Conservation (phyloP, 768 basidiomycete genomes). For the Tephrocybe sp. region DNA sequence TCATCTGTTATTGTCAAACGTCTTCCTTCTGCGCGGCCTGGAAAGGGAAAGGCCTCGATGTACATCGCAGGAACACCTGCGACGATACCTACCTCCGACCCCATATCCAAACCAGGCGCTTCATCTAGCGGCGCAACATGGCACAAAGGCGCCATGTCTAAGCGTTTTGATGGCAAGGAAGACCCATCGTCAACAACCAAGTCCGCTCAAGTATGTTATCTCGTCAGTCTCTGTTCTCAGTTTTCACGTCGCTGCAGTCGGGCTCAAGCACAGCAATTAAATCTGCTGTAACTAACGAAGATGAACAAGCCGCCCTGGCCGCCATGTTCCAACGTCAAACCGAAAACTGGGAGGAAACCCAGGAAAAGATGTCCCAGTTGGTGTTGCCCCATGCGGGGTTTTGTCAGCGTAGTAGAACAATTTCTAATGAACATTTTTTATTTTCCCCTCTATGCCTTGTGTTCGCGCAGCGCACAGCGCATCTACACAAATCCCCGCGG, state of each 20-base stretch:
- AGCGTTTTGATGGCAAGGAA: conserved; percentile 86
- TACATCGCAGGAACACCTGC: conserved; percentile 55
- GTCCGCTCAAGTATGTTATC: conserved; percentile 25
- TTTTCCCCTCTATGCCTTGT: conserved; percentile 27
- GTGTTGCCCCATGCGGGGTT: conserved; percentile 63
- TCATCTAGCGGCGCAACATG: conserved; percentile 40
- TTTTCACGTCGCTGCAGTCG: conserved; percentile 20
- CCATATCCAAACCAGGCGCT: conserved; percentile 34
- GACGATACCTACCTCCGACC: conserved; percentile 47
- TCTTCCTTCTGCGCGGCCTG: conserved; percentile 75
- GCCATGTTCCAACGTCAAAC: conserved; percentile 96
- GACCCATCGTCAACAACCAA: conserved; percentile 41
- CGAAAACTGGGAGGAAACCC: conserved; percentile 96
- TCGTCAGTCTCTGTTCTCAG: conserved; percentile 13
- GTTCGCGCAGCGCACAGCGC: conserved; percentile 58
- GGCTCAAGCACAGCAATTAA: conserved; percentile 28
- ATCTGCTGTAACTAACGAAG: conserved; percentile 53
- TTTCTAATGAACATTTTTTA: conserved; percentile 69
- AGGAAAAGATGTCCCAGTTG: conserved; percentile 99
- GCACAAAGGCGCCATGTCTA: conserved; percentile 79
- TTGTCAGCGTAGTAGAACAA: conserved; percentile 63
- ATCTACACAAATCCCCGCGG: conserved; percentile 68
- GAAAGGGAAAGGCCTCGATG: conserved; percentile 78
- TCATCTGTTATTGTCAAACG: conserved; percentile 94
- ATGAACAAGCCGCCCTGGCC: conserved; percentile 95